Percentiles rank a stretch among this genome's conserved stretches.
These are phyloP conservation scores for Epichloe sylvatica DNA, from an alignment of 2,329 filamentous ascomycete species.

Conservation along the genomic window DNA sequence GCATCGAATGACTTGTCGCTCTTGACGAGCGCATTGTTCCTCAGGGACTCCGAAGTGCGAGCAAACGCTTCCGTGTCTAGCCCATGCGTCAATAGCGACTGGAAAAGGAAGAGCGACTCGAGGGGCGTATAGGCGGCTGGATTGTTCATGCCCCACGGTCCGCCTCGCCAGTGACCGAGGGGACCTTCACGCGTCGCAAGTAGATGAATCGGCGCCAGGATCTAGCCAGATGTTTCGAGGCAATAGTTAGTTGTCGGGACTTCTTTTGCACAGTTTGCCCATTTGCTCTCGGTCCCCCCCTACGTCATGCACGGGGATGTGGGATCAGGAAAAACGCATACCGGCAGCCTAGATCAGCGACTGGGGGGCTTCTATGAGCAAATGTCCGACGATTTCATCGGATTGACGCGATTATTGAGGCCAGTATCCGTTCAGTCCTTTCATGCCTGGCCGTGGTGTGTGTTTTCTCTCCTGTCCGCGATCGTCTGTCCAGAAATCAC, in stretches of 20 bases:
- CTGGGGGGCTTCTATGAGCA: conserved; percentile 14
- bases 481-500: conserved; percentile 18
- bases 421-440: conserved; percentile 11
- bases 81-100: conserved; percentile 58
- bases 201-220: conserved; percentile 42
- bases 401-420: conserved; percentile 11
- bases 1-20: conserved; percentile 59
- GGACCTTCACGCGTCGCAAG: conserved; percentile 37
- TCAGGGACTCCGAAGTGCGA: conserved; percentile 60
- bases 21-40: conserved; percentile 58
- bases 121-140: conserved; percentile 62
- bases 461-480: conserved; percentile 13
- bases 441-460: conserved; percentile 9
- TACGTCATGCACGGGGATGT: conserved; percentile 14
- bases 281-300: neutral
- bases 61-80: conserved; percentile 51
- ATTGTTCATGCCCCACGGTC: conserved; percentile 41
- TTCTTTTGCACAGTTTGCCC: neutral
- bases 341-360: conserved; percentile 17
- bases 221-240: conserved; percentile 13
- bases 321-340: conserved; percentile 15
- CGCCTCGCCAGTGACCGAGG: conserved; percentile 43
- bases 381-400: conserved; percentile 17
- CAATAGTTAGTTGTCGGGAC: neutral
- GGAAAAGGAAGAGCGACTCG: conserved; percentile 76